phyloP scores from a whole-genome alignment of 1,139 yeast genomes.

The Zygoascus sp. region DNA sequence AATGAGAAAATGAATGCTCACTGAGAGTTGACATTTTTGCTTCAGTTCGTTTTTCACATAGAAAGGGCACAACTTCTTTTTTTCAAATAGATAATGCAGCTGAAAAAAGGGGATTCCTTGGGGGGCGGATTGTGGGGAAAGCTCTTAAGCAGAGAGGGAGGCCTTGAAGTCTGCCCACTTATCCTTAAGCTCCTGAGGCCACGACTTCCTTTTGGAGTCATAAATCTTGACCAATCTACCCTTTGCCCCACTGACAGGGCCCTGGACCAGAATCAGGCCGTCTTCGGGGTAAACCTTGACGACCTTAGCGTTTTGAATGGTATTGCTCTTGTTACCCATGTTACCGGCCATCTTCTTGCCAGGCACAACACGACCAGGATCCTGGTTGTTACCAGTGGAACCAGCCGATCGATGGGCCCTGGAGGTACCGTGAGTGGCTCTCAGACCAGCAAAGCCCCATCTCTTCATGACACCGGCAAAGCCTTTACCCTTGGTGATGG shows the following conservation, averaged over 20 bases:
- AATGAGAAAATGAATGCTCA: background rate
- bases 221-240: slow-evolving; percentile 69
- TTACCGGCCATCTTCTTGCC: slow-evolving; percentile 99
- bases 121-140: no score
- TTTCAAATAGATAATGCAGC: no score
- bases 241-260: slow-evolving; percentile 87
- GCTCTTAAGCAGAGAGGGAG: no score
- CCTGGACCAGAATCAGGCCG: slow-evolving; percentile 80
- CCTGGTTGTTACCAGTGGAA: slow-evolving; percentile 92
- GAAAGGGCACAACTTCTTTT: no score
- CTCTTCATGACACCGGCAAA: slow-evolving; percentile 98
- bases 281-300: slow-evolving; percentile 75
- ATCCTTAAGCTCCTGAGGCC: slow-evolving; percentile 12
- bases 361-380: slow-evolving; percentile 94
- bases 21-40: no score
- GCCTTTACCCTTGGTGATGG: slow-evolving; percentile 90
- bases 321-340: slow-evolving; percentile 76
- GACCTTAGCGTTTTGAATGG: slow-evolving; percentile 72
- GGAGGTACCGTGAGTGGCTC: slow-evolving; percentile 96
- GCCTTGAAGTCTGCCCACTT: slow-evolving; percentile 7
- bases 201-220: slow-evolving; percentile 58
- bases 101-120: no score
- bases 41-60: no score
- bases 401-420: slow-evolving; percentile 94
- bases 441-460: slow-evolving; percentile 85